These are phyloP conservation scores for Panus rudis DNA, from an alignment of 768 basidiomycete species.

Conservation along the genomic window DNA sequence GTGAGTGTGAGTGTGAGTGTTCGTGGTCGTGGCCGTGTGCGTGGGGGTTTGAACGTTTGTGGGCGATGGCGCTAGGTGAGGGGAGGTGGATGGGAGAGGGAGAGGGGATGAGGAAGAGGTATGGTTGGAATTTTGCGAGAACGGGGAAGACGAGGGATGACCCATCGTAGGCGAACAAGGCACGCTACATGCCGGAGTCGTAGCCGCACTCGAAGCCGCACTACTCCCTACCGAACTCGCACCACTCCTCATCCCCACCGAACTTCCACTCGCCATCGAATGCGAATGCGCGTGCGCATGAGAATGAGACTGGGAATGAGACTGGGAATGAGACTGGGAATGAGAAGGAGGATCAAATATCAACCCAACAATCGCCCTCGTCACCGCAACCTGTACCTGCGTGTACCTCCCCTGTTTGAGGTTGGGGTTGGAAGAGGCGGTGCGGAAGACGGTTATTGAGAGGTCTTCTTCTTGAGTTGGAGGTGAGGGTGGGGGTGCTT, in stretches of 20 bases:
- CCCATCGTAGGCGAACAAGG: too few relatives aligned
- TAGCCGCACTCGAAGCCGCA: too few relatives aligned
- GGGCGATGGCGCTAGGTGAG: conserved; percentile 23
- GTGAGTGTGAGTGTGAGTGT: conserved; percentile 27
- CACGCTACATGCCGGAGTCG: too few relatives aligned
- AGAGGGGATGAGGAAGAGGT: conserved; percentile 57
- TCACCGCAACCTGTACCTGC: conserved; percentile 24
- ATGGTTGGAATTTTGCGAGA: too few relatives aligned
- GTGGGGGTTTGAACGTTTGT: conserved; percentile 20
- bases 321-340: conserved; percentile 3
- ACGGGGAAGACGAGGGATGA: conserved; percentile 39
- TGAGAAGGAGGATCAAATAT: conserved; percentile 21
- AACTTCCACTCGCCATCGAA: conserved; percentile 7
- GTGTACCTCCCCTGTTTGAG: conserved; percentile 22
- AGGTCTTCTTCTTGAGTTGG: not conserved
- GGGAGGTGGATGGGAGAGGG: conserved; percentile 28
- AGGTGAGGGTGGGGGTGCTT: not conserved
- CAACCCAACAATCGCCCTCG: conserved; percentile 15
- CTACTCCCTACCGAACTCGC: too few relatives aligned
- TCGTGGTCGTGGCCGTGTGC: conserved; percentile 19
- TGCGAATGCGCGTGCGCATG: conserved; percentile 10
- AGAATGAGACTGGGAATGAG: conserved; percentile 2
- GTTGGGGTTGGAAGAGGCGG: conserved; percentile 9
- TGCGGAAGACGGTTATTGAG: conserved; percentile 2
- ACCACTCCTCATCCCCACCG: too few relatives aligned